Conservation (phyloP, 352 stramenopile genomes). For the Discostella stelligera region DNA sequence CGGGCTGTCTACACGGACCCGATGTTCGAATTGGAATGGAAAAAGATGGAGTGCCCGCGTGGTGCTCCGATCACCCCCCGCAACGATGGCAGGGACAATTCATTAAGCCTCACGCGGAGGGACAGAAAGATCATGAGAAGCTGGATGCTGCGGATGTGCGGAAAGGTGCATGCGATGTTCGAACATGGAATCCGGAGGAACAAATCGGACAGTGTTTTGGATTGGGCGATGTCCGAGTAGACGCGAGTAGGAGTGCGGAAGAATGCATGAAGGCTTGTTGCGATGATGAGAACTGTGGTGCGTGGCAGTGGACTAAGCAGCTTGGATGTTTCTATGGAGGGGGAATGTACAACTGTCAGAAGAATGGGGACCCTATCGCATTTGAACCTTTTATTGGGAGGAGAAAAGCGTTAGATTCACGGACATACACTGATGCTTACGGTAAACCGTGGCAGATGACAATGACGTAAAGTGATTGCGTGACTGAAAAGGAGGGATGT, state of each 20-base stretch:
- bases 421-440: conserved; percentile 42
- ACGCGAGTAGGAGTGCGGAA: conserved; percentile 25
- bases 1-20: conserved; percentile 49
- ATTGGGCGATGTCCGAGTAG: conserved; percentile 46
- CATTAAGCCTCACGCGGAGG: conserved; percentile 24
- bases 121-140: not conserved
- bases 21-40: conserved; percentile 59
- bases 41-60: conserved; percentile 51
- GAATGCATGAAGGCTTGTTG: conserved; percentile 59
- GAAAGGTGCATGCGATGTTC: conserved; percentile 23
- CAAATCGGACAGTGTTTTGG: conserved; percentile 65
- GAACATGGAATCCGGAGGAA: conserved; percentile 60
- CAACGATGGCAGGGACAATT: conserved; percentile 57
- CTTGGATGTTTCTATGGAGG: conserved; percentile 58
- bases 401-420: conserved; percentile 37
- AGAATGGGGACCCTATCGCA: conserved; percentile 35
- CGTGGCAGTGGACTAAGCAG: conserved; percentile 52
- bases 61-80: conserved; percentile 56
- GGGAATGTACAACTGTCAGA: conserved; percentile 48
- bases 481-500: not conserved
- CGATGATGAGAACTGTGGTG: conserved; percentile 46
- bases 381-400: conserved; percentile 62
- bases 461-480: conserved; percentile 13
- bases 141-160: conserved; percentile 16
- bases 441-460: conserved; percentile 41